Evolutionary conservation across 495 filamentous ascomycete genomes (phyloP), one percentile per base, ranked within the genome.

Genomic region (Xylaria palmicola): DNA sequence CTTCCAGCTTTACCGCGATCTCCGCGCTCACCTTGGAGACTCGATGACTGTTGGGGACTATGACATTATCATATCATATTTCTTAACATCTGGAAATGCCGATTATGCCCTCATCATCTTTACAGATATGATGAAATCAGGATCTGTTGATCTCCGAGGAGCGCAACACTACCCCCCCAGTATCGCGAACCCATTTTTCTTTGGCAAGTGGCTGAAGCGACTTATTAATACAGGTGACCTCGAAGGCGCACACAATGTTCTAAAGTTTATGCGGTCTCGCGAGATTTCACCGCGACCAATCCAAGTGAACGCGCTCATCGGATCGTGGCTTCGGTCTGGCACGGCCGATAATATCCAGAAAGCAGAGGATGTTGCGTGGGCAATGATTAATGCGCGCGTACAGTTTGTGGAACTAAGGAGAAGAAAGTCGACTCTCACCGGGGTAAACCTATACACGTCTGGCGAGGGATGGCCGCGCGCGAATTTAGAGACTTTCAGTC

Each of bases 121-220:
- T 76, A 89, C 87, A 54, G 90, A 93, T 69, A 90, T 92, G 89
- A 91, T 92, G 88, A 84, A 89, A 41, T 85, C 83, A 0, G 81
- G 81, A 1, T 72, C 80, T 22, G 50, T 81, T 49, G 73, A 81
- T 49, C 62, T 77, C 26, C 65, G 65, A 24, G 72, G 71, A 20
- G 69, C 75, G 75, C 66, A 79, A 65, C 65, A 64, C 40, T 67
- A 91, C 19, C 88, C 90, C 6, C 75, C 81, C 8, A 75, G 74
- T 26, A 84, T 89, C 50, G 84, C 88, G 51, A 92, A 90, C 66
- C 85, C 89, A 40, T 92, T 88, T 73, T 93, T 93, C 72, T 86
- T 88, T 62, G 90, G 87, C 12, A 90, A 85, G 64, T 93, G 89
- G 89, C 79, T 92, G 67, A 92, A 90, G 72, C 86, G 90, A 40